Percentiles rank a stretch among this genome's conserved stretches.
Evolutionary conservation across 306 rosid genomes (phyloP).

Genomic region (Neltuma alba): DNA sequence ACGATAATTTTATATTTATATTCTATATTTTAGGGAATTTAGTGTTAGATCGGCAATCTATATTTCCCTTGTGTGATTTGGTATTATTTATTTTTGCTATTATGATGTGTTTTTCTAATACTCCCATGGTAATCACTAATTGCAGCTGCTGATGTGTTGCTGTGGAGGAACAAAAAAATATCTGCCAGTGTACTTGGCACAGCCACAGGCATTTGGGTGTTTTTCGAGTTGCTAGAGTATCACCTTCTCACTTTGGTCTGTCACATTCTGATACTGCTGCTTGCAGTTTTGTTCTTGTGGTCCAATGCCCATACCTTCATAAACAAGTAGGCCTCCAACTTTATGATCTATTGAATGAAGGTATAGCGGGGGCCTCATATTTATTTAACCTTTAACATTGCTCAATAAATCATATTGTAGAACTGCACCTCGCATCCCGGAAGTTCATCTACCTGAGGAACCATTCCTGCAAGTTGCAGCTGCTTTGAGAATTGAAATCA

Average conservation of each 20-base stretch:
- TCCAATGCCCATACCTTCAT: slow-evolving; percentile 84
- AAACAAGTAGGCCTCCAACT: slow-evolving; percentile 66
- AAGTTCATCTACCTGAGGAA: slow-evolving; percentile 71
- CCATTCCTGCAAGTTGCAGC: slow-evolving; percentile 62
- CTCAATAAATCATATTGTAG: slow-evolving; percentile 43
- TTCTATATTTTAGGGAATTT: neutral
- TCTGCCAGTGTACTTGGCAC: slow-evolving; percentile 73
- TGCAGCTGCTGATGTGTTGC: slow-evolving; percentile 89
- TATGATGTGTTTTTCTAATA: neutral
- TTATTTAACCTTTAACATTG: slow-evolving; percentile 16
- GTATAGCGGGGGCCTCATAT: neutral
- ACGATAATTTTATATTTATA: neutral
- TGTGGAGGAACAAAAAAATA: slow-evolving; percentile 94
- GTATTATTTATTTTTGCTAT: neutral
- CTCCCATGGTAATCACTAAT: neutral
- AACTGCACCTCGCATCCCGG: slow-evolving; percentile 74
- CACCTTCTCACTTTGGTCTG: slow-evolving; percentile 80
- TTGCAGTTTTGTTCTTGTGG: slow-evolving; percentile 83
- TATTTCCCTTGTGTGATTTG: neutral
- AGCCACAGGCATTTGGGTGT: slow-evolving; percentile 72
- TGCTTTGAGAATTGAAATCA: slow-evolving; percentile 65
- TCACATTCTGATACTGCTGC: slow-evolving; percentile 58
- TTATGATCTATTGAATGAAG: neutral
- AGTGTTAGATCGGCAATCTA: neutral
- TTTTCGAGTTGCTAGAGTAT: slow-evolving; percentile 85